Percentiles rank a stretch among this genome's conserved stretches.
phyloP scores from a whole-genome alignment of 139 green algal species.

The Limnomonas spitsbergensis region DNA sequence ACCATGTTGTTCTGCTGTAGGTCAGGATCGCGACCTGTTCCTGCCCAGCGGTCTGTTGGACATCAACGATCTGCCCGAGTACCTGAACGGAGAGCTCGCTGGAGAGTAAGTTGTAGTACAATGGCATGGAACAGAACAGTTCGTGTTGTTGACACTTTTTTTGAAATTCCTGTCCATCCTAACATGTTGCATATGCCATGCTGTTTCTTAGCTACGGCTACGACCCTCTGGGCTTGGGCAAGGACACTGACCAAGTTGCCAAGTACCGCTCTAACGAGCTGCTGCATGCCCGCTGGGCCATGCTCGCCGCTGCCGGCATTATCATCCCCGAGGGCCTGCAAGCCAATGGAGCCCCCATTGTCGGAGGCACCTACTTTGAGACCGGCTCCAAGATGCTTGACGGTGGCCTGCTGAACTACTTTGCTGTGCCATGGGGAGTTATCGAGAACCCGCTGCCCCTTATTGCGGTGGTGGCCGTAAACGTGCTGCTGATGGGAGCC shows the following conservation, averaged over 20 bases:
- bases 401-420: constrained; percentile 92
- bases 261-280: constrained; percentile 93
- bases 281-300: constrained; percentile 94
- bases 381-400: constrained; percentile 90
- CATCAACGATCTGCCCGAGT: constrained; percentile 69
- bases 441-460: constrained; percentile 89
- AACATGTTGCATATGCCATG: background rate
- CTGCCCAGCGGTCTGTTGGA: constrained; percentile 84
- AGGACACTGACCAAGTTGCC: constrained; percentile 74
- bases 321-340: constrained; percentile 94
- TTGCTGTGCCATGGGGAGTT: constrained; percentile 84
- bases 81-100: constrained; percentile 85
- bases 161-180: background rate
- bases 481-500: constrained; percentile 82
- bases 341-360: constrained; percentile 84
- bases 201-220: constrained; percentile 79
- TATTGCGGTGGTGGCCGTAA: constrained; percentile 67
- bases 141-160: too few species aligned
- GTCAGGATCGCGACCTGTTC: constrained; percentile 78
- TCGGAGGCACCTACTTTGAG: constrained; percentile 90
- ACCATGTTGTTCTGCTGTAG: constrained; percentile 40
- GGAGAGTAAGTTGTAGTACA: constrained; percentile 89
- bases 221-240: constrained; percentile 88
- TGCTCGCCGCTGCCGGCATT: constrained; percentile 91
- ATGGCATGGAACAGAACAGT: too few species aligned